Percentiles rank a stretch among this genome's conserved stretches.
Conservation (phyloP, 2,329 filamentous ascomycete species). For the Colletotrichum neosansevieriae region DNA sequence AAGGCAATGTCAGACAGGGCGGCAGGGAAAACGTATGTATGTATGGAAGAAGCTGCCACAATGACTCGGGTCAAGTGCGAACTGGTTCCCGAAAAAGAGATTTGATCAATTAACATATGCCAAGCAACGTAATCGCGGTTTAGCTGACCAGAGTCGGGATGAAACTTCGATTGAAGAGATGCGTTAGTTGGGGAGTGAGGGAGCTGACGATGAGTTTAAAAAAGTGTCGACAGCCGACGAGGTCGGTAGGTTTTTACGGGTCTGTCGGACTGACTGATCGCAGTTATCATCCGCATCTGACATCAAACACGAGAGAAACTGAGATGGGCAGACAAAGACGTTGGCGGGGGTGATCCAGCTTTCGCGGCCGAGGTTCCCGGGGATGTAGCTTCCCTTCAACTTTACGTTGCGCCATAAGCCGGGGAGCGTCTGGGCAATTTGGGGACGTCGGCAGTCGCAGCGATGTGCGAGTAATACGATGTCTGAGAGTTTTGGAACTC, state of each 20-base stretch:
- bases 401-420: not conserved
- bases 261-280: conserved; percentile 17
- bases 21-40: not conserved
- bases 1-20: not conserved
- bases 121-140: not conserved
- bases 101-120: not conserved
- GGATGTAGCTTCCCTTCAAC: too few relatives aligned
- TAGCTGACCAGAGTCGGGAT: conserved; percentile 3
- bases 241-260: conserved; percentile 14
- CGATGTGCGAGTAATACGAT: conserved; percentile 1
- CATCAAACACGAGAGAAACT: not conserved
- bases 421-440: not conserved
- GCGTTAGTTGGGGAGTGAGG: not conserved
- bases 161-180: not conserved
- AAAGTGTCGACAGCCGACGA: not conserved
- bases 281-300: conserved; percentile 13
- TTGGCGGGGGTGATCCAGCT: conserved; percentile 1
- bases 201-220: conserved; percentile 6
- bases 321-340: conserved; percentile 26
- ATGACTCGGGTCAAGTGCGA: conserved; percentile 25
- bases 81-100: not conserved
- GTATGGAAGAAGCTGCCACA: conserved; percentile 3
- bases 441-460: not conserved
- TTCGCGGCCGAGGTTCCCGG: conserved; percentile 23
- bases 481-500: not conserved